Evolutionary conservation across 345 rosid genomes (phyloP).

Genomic region (Linum trigynum): DNA sequence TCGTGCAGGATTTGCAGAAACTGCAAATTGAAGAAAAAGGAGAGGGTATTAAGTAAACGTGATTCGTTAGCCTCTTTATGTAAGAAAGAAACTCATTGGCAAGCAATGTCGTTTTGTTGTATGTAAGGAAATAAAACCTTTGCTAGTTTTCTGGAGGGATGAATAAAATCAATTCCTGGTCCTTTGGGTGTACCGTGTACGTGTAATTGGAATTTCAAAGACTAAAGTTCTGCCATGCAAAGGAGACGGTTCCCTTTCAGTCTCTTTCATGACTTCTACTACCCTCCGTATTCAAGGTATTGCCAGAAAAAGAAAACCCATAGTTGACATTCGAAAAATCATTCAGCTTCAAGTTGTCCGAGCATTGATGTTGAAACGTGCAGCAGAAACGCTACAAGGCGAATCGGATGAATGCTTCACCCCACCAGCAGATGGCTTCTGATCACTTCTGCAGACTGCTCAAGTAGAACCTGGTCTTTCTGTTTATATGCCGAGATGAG

Average conservation of each 20-base stretch:
- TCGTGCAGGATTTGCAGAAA: conserved; percentile 25
- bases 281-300: conserved; percentile 25
- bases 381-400: conserved; percentile 34
- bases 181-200: conserved; percentile 19
- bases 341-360: conserved; percentile 25
- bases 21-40: not conserved
- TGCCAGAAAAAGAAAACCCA: conserved; percentile 24
- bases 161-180: conserved; percentile 35
- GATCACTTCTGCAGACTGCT: conserved; percentile 67
- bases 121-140: no score
- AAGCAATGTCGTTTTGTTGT: no score
- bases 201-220: conserved; percentile 29
- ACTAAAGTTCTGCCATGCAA: conserved; percentile 30
- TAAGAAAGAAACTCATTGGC: no score
- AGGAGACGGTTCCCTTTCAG: conserved; percentile 29
- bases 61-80: no score
- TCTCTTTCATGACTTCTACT: conserved; percentile 35
- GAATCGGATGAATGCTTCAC: conserved; percentile 44
- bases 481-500: conserved; percentile 30
- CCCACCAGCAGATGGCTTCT: conserved; percentile 35
- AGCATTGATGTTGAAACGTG: conserved; percentile 27
- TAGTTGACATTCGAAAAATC: conserved; percentile 31
- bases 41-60: no score
- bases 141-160: conserved; percentile 20
- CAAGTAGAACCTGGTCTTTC: conserved; percentile 89